These are phyloP conservation scores for Yamadazyma taylorii DNA, from an alignment of 1,139 yeast genomes.

Conservation along the genomic window DNA sequence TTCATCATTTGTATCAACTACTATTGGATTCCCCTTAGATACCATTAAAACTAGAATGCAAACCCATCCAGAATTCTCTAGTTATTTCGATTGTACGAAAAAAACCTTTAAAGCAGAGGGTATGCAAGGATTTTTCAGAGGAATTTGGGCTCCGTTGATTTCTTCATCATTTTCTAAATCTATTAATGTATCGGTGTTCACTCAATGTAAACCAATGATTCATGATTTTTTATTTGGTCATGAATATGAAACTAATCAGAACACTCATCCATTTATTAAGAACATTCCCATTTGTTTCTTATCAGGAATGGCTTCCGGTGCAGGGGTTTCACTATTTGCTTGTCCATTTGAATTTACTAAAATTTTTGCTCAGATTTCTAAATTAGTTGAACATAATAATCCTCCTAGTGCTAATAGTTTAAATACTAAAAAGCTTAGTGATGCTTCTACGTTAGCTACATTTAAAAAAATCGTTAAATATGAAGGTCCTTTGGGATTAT, in stretches of 20 bases:
- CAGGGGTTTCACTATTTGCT: constrained; percentile 62
- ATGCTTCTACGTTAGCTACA: constrained; percentile 30
- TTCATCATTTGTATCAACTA: constrained; percentile 66
- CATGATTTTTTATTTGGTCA: constrained; percentile 29
- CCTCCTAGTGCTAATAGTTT: neutral
- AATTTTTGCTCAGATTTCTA: constrained; percentile 71
- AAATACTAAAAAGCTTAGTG: constrained; percentile 8
- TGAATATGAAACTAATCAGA: constrained; percentile 22
- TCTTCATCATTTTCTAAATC: constrained; percentile 69
- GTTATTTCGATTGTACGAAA: constrained; percentile 58
- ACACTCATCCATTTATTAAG: constrained; percentile 40
- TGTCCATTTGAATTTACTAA: constrained; percentile 88
- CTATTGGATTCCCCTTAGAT: constrained; percentile 82
- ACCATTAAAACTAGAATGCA: constrained; percentile 85
- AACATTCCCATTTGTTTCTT: constrained; percentile 66
- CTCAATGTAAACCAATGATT: constrained; percentile 53
- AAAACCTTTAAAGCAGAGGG: constrained; percentile 67
- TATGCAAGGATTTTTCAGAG: constrained; percentile 69
- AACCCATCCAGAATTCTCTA: constrained; percentile 60
- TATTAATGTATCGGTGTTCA: constrained; percentile 64
- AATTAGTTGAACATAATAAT: constrained; percentile 36
- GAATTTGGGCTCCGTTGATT: constrained; percentile 69
- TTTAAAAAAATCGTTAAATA: constrained; percentile 54
- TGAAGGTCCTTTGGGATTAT: constrained; percentile 64
- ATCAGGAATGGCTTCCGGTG: constrained; percentile 71